These are phyloP conservation scores for Aethionema arabicum DNA, from an alignment of 345 rosid genomes.

Conservation along the genomic window DNA sequence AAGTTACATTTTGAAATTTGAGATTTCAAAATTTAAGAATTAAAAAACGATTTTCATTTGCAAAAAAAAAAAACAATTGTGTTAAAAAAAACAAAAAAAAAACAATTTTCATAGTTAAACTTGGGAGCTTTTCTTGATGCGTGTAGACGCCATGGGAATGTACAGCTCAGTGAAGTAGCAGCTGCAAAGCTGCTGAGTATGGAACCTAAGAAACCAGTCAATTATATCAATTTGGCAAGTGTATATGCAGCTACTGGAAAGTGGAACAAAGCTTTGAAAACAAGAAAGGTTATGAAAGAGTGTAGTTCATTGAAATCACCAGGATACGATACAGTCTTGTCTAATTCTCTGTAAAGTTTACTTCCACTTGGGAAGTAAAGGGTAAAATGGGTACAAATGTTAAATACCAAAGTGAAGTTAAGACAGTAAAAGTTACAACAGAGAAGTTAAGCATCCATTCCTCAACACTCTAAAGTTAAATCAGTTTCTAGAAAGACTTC, in stretches of 20 bases:
- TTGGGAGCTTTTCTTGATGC: conserved; percentile 65
- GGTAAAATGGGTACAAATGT: conserved; percentile 8
- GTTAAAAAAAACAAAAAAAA: too few species aligned
- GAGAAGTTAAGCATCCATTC: conserved; percentile 19
- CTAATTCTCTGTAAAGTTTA: neutral
- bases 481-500: conserved; percentile 18
- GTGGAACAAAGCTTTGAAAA: conserved; percentile 50
- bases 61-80: too few species aligned
- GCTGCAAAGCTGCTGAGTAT: conserved; percentile 47
- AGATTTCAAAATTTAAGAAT: too few species aligned
- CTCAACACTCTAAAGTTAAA: conserved; percentile 2
- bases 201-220: conserved; percentile 54
- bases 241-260: conserved; percentile 55
- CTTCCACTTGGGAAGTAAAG: too few species aligned
- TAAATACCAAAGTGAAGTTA: conserved; percentile 11
- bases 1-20: too few species aligned
- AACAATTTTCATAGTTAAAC: too few species aligned
- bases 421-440: conserved; percentile 6
- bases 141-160: conserved; percentile 47
- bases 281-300: conserved; percentile 49
- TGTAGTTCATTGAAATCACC: conserved; percentile 48
- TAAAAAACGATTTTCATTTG: too few species aligned
- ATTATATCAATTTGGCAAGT: conserved; percentile 59
- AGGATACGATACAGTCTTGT: conserved; percentile 66
- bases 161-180: conserved; percentile 49